A percentile compares a stretch with the other conserved stretches of the same genome.
Evolutionary conservation across 2,329 filamentous ascomycete genomes (phyloP).

Genomic region (Dissoconium aciculare): DNA sequence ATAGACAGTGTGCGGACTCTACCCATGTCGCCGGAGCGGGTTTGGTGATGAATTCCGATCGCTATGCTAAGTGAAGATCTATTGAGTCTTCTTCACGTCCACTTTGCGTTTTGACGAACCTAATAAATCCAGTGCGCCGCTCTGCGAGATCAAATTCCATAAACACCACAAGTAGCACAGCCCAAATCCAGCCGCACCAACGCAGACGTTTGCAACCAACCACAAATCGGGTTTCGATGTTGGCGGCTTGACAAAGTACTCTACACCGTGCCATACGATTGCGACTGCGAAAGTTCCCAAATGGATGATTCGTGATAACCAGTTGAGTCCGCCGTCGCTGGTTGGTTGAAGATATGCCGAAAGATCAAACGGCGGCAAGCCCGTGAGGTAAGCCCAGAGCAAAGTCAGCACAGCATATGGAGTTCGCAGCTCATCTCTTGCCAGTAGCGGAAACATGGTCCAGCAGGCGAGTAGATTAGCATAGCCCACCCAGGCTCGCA

Average conservation of each 20-base stretch:
- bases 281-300: slow-evolving; percentile 61
- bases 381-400: slow-evolving; percentile 83
- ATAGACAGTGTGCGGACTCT: too few relatives aligned
- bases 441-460: slow-evolving; percentile 86
- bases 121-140: slow-evolving; percentile 28
- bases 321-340: slow-evolving; percentile 13
- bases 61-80: too few relatives aligned
- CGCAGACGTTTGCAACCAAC: slow-evolving; percentile 77
- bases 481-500: slow-evolving; percentile 86
- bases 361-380: slow-evolving; percentile 63
- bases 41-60: too few relatives aligned
- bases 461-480: slow-evolving; percentile 78
- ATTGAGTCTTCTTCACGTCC: slow-evolving; percentile 28
- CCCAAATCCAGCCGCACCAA: slow-evolving; percentile 73
- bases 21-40: too few relatives aligned
- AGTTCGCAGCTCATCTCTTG: slow-evolving; percentile 65
- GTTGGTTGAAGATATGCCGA: slow-evolving; percentile 39
- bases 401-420: slow-evolving; percentile 76
- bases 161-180: slow-evolving; percentile 88
- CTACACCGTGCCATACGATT: slow-evolving; percentile 64
- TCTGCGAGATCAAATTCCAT: slow-evolving; percentile 49
- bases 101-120: slow-evolving; percentile 11
- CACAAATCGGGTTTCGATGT: slow-evolving; percentile 76
- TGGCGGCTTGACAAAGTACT: slow-evolving; percentile 55
- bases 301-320: slow-evolving; percentile 50